Evolutionary conservation across 805 yeast genomes (phyloP).

Genomic region (Wickerhamomyces tratensis): DNA sequence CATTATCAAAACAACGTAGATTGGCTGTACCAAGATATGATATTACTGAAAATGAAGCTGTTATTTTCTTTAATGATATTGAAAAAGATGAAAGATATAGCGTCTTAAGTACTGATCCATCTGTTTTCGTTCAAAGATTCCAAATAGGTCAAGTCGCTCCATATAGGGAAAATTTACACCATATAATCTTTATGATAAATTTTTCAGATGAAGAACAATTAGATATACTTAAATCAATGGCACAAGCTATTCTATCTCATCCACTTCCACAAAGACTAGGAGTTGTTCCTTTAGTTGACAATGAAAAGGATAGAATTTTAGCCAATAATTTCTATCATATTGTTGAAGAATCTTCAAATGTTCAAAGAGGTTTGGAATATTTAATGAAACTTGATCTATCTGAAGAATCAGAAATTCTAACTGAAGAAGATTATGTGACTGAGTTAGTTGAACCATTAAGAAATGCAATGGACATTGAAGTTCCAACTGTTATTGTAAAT

Average conservation of each 20-base stretch:
- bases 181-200: constrained; percentile 59
- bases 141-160: constrained; percentile 59
- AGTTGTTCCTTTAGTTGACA: constrained; percentile 48
- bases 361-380: constrained; percentile 6
- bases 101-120: constrained; percentile 32
- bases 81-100: constrained; percentile 51
- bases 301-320: constrained; percentile 8
- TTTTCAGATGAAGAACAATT: constrained; percentile 44
- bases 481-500: constrained; percentile 54
- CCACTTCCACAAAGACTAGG: constrained; percentile 78
- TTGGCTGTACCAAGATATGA: constrained; percentile 15
- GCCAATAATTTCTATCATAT: constrained; percentile 13
- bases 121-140: constrained; percentile 34
- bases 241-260: constrained; percentile 39
- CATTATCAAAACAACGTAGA: constrained; percentile 10
- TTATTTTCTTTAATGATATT: constrained; percentile 72
- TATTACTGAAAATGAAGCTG: constrained; percentile 22
- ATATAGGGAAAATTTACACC: constrained; percentile 65
- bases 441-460: constrained; percentile 17
- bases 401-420: constrained; percentile 4
- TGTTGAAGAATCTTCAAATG: constrained; percentile 3
- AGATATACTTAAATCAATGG: constrained; percentile 36
- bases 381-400: constrained; percentile 9
- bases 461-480: constrained; percentile 28
- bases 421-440: constrained; percentile 12